Evolutionary conservation across 345 rosid genomes (phyloP).

Genomic region (Mercurialis annua): DNA sequence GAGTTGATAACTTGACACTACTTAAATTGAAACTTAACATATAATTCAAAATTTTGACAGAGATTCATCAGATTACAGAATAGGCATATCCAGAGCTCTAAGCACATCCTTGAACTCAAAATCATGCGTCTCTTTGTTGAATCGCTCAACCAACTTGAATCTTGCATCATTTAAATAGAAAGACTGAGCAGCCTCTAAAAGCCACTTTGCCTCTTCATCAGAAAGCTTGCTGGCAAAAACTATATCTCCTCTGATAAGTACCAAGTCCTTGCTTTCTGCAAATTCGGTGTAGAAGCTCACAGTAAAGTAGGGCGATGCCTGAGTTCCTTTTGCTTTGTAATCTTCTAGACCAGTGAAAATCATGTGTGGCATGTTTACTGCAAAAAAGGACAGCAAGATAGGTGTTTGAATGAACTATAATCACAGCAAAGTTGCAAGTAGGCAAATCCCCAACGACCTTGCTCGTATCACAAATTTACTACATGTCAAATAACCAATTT

Average conservation of each 20-base stretch:
- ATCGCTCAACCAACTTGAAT: constrained; percentile 74
- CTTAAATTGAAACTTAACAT: not conserved
- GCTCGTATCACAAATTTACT: too few species aligned
- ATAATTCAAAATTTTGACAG: not conserved
- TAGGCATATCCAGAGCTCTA: constrained; percentile 75
- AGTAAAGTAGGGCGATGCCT: constrained; percentile 80
- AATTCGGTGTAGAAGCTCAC: constrained; percentile 71
- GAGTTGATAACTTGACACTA: not conserved
- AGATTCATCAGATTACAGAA: constrained; percentile 31
- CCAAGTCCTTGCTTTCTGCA: constrained; percentile 75
- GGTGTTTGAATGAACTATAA: not conserved
- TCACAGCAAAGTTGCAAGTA: too few species aligned
- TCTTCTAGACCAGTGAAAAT: constrained; percentile 94
- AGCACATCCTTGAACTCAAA: constrained; percentile 90
- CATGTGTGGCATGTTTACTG: constrained; percentile 91
- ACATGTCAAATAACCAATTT: too few species aligned
- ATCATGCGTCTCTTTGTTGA: constrained; percentile 71
- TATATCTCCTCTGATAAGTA: constrained; percentile 77
- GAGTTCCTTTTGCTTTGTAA: constrained; percentile 96
- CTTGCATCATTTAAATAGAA: constrained; percentile 78
- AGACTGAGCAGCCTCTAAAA: constrained; percentile 79
- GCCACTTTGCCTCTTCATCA: constrained; percentile 84
- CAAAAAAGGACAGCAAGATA: constrained; percentile 17
- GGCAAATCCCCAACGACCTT: too few species aligned
- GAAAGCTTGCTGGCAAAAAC: constrained; percentile 87